Percentiles rank a stretch among this genome's conserved stretches.
Conservation (phyloP, 2,329 filamentous ascomycete species). For the Aspergillus viridinutans region DNA sequence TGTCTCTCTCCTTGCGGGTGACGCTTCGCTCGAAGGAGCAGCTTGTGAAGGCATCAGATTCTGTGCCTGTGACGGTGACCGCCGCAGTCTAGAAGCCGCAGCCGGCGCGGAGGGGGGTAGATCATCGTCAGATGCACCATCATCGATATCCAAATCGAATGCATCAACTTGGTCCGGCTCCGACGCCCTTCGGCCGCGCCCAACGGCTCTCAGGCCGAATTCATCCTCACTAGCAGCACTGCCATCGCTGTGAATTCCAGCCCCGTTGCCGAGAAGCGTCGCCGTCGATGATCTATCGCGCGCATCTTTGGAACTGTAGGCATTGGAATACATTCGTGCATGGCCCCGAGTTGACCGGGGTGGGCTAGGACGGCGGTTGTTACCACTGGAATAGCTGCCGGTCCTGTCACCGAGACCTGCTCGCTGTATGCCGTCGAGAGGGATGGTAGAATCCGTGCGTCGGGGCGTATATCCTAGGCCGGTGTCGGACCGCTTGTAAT, state of each 20-base stretch:
- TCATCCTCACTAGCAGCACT: constrained; percentile 47
- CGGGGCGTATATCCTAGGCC: constrained; percentile 75
- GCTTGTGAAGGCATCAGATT: constrained; percentile 18
- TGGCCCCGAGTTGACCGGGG: constrained; percentile 40
- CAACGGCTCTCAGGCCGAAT: constrained; percentile 39
- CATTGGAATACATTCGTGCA: constrained; percentile 49
- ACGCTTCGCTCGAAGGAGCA: constrained; percentile 20
- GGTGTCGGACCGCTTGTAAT: constrained; percentile 72
- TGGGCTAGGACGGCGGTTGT: constrained; percentile 51
- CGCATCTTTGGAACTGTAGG: constrained; percentile 43
- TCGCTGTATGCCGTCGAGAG: constrained; percentile 46
- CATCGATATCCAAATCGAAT: constrained; percentile 40
- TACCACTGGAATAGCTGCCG: constrained; percentile 56
- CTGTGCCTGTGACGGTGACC: constrained; percentile 34
- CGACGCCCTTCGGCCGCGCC: constrained; percentile 34
- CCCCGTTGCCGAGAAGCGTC: constrained; percentile 46
- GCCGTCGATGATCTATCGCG: constrained; percentile 43
- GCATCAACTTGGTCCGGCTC: constrained; percentile 27
- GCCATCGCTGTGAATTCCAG: constrained; percentile 42
- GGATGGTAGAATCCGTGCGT: constrained; percentile 55
- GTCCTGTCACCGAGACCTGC: constrained; percentile 26
- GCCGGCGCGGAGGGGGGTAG: constrained; percentile 53
- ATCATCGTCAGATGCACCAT: constrained; percentile 51
- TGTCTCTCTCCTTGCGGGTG: constrained; percentile 26
- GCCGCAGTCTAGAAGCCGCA: constrained; percentile 28